Evolutionary conservation across 2,329 filamentous ascomycete species (phyloP), one percentile per base, ranked within the genome.

Genomic region (Penicillium sp.): DNA sequence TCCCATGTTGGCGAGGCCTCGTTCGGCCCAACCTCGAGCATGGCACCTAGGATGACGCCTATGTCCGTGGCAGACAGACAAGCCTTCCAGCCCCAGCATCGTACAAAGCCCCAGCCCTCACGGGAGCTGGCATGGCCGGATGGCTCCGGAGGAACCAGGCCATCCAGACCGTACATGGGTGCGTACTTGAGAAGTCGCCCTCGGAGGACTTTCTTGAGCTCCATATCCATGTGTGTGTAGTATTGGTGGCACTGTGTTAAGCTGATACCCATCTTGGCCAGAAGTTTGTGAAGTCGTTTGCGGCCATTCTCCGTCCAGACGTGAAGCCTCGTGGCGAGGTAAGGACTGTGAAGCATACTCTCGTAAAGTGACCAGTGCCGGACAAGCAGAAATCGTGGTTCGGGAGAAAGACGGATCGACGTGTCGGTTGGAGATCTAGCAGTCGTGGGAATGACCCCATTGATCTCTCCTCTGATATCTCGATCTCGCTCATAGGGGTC

Each of bases 141-240:
- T 53, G 88, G 86, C 10, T 86, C 82, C 4, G 87, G 84, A 1
- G 93, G 93, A 0, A 99, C 91, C 65, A 99, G 85, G 47, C 93
- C 94, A 59, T 97, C 92, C 1, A 99, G 81, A 26, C 95, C 94
- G 71, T 97, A 99, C 55, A 95, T 81, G 1, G 90, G 90, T 0
- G 92, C 92, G 68, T 96, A 97, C 65, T 93, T 93, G 18, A 96
- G 80, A 1, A 99, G 80, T 54, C 95, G 90, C 44, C 89, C 84
- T 39, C 93, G 85, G 28, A 97, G 76, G 28, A 90, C 89, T 5
- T 90, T 86, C 74, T 97, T 99, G 31, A 99, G 78, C 72, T 95
- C 87, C 85, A 96, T 95, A 73, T 97, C 93, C 92, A 99, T 97
- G 71, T 99, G 94, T 0, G 91, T 90, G 69, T 97, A 99, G 68